phyloP scores from a whole-genome alignment of 768 basidiomycete genomes.

The Gloeophyllum trabeum region DNA sequence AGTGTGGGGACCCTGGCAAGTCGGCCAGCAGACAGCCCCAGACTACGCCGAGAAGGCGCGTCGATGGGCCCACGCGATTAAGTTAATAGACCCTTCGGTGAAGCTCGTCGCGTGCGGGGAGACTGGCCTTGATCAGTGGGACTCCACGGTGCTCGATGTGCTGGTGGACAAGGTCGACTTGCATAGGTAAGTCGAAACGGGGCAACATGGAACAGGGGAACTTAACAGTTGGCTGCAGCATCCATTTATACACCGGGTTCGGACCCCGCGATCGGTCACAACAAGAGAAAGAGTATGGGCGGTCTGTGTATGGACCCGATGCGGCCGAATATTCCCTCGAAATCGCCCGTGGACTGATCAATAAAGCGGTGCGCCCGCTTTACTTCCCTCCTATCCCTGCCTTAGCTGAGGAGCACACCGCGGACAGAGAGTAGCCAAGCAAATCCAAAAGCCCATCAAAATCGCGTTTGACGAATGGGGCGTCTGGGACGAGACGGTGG shows the following conservation, averaged over 20 bases:
- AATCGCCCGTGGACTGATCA: constrained; percentile 12
- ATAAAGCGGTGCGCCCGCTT: constrained; percentile 11
- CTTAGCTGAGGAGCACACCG: background rate
- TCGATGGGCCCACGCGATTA: constrained; percentile 52
- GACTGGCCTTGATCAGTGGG: constrained; percentile 22
- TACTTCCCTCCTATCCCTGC: background rate
- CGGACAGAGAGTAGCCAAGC: constrained; percentile 9
- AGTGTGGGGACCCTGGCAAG: constrained; percentile 44
- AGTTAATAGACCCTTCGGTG: constrained; percentile 43
- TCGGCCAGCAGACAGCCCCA: constrained; percentile 42
- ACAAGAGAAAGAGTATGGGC: constrained; percentile 11
- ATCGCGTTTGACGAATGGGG: constrained; percentile 16
- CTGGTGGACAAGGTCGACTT: constrained; percentile 13
- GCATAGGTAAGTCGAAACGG: constrained; percentile 8
- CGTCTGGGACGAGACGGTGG: constrained; percentile 16
- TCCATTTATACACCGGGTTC: constrained; percentile 14
- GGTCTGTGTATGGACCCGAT: constrained; percentile 13
- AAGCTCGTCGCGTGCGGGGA: constrained; percentile 44
- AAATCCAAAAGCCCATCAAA: constrained; percentile 11
- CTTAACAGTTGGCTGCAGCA: constrained; percentile 3
- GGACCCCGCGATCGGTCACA: constrained; percentile 13
- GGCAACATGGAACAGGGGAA: background rate
- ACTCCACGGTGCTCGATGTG: constrained; percentile 20
- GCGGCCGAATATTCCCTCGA: constrained; percentile 15
- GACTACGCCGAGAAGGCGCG: constrained; percentile 46